phyloP scores from a whole-genome alignment of 768 basidiomycete genomes.

The Termitomyces sp. region DNA sequence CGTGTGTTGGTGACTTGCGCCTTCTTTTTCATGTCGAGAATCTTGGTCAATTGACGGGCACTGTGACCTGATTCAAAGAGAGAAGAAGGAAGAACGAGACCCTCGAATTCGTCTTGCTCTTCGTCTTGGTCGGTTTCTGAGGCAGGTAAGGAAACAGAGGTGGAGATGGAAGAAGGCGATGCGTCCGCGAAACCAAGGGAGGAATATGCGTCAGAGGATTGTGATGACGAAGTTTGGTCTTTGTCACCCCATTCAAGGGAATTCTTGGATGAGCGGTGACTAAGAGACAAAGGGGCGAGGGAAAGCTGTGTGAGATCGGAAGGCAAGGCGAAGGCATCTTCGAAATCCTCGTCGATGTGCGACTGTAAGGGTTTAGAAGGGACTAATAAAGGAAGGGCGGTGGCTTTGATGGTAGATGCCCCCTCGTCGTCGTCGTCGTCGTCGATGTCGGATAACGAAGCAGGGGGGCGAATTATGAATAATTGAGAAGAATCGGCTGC shows the following conservation, averaged over 20 bases:
- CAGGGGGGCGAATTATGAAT: conserved; percentile 65
- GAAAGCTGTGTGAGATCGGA: conserved; percentile 78
- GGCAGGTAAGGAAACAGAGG: conserved; percentile 58
- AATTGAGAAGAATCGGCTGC: conserved; percentile 35
- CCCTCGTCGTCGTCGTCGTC: conserved; percentile 78
- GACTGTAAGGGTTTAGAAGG: conserved; percentile 27
- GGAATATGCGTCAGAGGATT: conserved; percentile 85
- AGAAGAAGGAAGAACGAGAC: conserved; percentile 69
- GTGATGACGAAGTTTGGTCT: conserved; percentile 76
- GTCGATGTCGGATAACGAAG: conserved; percentile 37
- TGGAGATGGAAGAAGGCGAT: conserved; percentile 67
- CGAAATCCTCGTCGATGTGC: conserved; percentile 72
- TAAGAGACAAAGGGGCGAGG: conserved; percentile 70
- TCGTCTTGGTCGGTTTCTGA: conserved; percentile 70
- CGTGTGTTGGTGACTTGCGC: conserved; percentile 34
- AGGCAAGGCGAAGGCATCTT: conserved; percentile 78
- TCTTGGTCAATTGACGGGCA: conserved; percentile 41
- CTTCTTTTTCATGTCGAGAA: conserved; percentile 50
- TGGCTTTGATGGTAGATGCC: conserved; percentile 77
- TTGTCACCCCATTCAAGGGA: conserved; percentile 85
- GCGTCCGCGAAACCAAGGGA: conserved; percentile 69
- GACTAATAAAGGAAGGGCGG: conserved; percentile 39
- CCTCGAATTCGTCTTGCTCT: conserved; percentile 73
- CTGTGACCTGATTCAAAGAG: conserved; percentile 71
- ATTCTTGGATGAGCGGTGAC: conserved; percentile 74